Evolutionary conservation across 768 basidiomycete genomes (phyloP).

Genomic region (Naganishia randhawae): DNA sequence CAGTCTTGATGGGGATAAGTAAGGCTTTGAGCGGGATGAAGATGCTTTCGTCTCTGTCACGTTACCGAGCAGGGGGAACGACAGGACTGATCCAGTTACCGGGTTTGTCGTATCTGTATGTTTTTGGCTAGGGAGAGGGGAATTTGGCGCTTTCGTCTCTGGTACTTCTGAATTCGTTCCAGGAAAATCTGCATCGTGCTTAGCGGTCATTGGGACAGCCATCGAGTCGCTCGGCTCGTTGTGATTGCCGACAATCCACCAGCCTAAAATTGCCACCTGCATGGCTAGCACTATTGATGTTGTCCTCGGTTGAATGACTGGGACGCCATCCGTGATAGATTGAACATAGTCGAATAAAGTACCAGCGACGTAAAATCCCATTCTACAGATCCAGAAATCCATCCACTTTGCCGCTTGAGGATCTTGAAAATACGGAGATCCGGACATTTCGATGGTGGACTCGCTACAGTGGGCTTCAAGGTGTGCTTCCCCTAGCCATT

Average conservation of each 20-base stretch:
- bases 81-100: too few relatives aligned
- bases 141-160: neutral
- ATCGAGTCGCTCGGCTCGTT: neutral
- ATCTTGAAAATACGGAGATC: neutral
- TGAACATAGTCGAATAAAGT: neutral
- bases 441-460: too few relatives aligned
- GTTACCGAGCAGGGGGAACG: neutral
- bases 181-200: neutral
- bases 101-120: too few relatives aligned
- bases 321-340: neutral
- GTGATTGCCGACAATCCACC: neutral
- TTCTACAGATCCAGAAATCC: slow-evolving; percentile 7
- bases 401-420: slow-evolving; percentile 9
- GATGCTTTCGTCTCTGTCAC: neutral
- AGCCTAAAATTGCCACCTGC: neutral
- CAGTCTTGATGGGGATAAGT: neutral
- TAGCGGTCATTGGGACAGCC: neutral
- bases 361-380: neutral
- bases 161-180: neutral
- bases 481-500: neutral
- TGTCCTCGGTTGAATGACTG: too few relatives aligned
- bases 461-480: too few relatives aligned
- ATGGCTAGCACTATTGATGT: neutral
- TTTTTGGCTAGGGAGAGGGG: too few relatives aligned
- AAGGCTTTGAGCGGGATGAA: neutral